These are phyloP conservation scores for Umbellularia californica DNA, from an alignment of 164 flowering plant species.

Conservation along the genomic window DNA sequence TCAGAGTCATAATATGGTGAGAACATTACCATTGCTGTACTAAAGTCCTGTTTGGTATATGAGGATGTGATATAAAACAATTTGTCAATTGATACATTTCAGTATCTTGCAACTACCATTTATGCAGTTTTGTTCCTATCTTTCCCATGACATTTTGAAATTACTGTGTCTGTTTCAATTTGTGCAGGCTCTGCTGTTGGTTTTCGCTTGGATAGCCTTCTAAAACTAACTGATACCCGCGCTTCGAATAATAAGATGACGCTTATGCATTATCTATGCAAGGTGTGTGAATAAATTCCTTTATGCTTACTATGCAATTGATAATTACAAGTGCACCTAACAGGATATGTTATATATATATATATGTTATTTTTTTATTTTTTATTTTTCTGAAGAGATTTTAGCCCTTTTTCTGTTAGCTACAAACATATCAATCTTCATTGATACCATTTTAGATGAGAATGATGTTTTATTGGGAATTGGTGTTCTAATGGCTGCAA, in stretches of 20 bases:
- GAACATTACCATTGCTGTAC: no score
- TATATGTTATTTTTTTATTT: background rate
- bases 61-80: no score
- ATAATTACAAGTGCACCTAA: background rate
- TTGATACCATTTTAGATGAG: background rate
- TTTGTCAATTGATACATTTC: background rate
- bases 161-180: background rate
- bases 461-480: background rate
- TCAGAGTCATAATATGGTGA: no score
- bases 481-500: background rate
- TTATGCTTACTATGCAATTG: constrained; percentile 6
- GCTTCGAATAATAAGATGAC: constrained; percentile 83
- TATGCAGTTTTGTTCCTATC: background rate
- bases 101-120: constrained; percentile 1
- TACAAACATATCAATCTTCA: background rate
- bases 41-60: no score
- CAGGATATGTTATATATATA: background rate
- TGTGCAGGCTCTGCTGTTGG: constrained; percentile 78
- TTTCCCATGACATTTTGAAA: background rate
- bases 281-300: constrained; percentile 36
- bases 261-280: constrained; percentile 85
- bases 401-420: background rate
- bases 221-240: constrained; percentile 82
- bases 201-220: constrained; percentile 82
- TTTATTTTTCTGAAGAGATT: background rate